These are phyloP conservation scores for Talaromyces rugulosus DNA, from an alignment of 2,329 filamentous ascomycete species.

Conservation along the genomic window DNA sequence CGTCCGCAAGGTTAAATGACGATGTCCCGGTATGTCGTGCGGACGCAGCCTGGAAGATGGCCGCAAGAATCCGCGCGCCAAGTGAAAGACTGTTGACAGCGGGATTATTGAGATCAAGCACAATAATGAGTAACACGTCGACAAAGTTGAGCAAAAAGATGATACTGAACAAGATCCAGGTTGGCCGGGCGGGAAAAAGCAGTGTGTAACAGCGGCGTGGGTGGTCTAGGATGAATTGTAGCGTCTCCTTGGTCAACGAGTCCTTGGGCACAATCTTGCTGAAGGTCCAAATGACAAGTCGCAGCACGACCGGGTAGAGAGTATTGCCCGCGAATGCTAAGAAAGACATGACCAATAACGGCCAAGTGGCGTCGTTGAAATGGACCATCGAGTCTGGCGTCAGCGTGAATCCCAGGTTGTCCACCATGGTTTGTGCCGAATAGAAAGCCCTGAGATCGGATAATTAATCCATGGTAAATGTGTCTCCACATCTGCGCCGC, in stretches of 20 bases:
- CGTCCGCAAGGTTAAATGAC: constrained; percentile 44
- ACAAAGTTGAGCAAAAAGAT: constrained; percentile 51
- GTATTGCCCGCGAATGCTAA: constrained; percentile 94
- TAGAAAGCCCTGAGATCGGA: no score
- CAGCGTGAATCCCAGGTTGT: constrained; percentile 71
- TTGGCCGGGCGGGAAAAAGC: constrained; percentile 56
- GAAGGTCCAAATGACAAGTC: constrained; percentile 79
- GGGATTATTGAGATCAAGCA: neutral
- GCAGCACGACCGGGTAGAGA: constrained; percentile 89
- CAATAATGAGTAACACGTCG: constrained; percentile 45
- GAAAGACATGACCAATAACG: constrained; percentile 73
- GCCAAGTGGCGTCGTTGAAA: constrained; percentile 72
- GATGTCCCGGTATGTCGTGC: constrained; percentile 48
- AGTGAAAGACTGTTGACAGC: constrained; percentile 8
- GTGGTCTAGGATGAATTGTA: constrained; percentile 56
- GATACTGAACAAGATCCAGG: constrained; percentile 52
- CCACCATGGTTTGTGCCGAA: no score
- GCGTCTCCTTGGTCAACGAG: constrained; percentile 27
- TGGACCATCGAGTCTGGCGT: constrained; percentile 92
- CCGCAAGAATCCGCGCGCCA: constrained; percentile 48
- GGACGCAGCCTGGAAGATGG: constrained; percentile 56
- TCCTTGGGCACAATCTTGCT: constrained; percentile 39
- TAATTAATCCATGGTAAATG: no score
- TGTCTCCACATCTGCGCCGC: no score
- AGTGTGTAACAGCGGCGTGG: constrained; percentile 58